Conservation (phyloP, 2,329 filamentous ascomycete genomes). For the Aspergillus sp. region DNA sequence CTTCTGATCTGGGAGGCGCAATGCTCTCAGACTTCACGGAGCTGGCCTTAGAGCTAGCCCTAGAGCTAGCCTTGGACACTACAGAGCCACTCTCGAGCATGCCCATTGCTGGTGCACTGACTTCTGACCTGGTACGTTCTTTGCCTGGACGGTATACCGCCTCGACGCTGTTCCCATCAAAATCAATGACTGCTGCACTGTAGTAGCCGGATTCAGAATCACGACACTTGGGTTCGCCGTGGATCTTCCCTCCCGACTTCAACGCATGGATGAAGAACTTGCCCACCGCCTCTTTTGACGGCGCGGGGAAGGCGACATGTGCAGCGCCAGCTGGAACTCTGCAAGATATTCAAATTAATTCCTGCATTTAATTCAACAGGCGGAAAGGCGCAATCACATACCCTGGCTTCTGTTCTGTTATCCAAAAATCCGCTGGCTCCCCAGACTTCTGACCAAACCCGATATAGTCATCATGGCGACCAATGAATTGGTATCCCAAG, state of each 20-base stretch:
- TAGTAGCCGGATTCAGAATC: slow-evolving; percentile 53
- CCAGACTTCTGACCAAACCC: slow-evolving; percentile 55
- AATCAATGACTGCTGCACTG: slow-evolving; percentile 64
- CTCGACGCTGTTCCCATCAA: slow-evolving; percentile 81
- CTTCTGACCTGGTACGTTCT: slow-evolving; percentile 21
- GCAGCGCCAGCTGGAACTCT: slow-evolving; percentile 50
- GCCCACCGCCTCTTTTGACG: slow-evolving; percentile 60
- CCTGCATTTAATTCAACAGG: neutral
- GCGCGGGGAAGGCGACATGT: slow-evolving; percentile 65
- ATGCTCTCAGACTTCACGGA: slow-evolving; percentile 26
- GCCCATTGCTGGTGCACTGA: slow-evolving; percentile 28
- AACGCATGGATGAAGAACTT: slow-evolving; percentile 68
- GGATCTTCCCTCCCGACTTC: slow-evolving; percentile 58
- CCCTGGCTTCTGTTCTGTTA: slow-evolving; percentile 58
- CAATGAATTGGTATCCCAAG: slow-evolving; percentile 69
- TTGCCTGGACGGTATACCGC: slow-evolving; percentile 56
- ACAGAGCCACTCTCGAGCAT: slow-evolving; percentile 34
- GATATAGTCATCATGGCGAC: slow-evolving; percentile 56
- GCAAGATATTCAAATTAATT: slow-evolving; percentile 13
- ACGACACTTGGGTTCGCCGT: slow-evolving; percentile 52
- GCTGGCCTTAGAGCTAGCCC: slow-evolving; percentile 20
- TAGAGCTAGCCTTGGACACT: slow-evolving; percentile 29
- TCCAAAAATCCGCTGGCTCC: slow-evolving; percentile 56
- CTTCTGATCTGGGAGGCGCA: slow-evolving; percentile 22
- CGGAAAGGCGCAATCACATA: slow-evolving; percentile 27